Conservation (phyloP, 176 grass and related monocot genomes). For the Coix lacrymajobi region DNA sequence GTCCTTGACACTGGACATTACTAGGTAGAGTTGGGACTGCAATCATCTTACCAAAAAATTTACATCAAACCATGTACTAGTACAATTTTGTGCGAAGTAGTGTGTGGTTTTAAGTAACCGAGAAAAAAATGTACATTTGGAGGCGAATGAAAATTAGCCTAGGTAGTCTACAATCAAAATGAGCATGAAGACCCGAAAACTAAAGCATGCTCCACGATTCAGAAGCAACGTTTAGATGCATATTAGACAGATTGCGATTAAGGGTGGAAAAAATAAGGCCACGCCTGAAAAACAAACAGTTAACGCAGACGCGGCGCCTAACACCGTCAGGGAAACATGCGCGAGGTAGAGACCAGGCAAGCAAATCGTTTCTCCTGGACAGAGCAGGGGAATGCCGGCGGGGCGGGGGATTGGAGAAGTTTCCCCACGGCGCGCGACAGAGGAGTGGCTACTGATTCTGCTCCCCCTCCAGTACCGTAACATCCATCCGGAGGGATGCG, state of each 20-base stretch:
- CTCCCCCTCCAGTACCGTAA: no score
- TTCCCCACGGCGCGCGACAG: neutral
- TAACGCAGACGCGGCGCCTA: neutral
- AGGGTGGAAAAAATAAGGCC: neutral
- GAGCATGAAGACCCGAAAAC: neutral
- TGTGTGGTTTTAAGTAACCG: neutral
- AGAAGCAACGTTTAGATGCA: neutral
- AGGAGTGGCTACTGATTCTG: neutral
- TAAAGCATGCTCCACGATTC: neutral
- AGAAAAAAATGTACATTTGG: neutral
- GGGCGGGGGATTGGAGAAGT: neutral
- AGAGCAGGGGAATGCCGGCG: neutral
- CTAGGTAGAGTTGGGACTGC: neutral
- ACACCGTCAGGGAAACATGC: neutral
- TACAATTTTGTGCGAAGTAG: neutral
- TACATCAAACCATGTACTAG: neutral
- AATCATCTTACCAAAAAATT: neutral
- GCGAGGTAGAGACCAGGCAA: neutral
- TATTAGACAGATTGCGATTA: neutral
- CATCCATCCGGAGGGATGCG: neutral
- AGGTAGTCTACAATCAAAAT: neutral
- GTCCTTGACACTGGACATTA: neutral
- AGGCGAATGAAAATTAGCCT: neutral
- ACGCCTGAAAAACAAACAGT: neutral
- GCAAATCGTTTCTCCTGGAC: neutral